Conservation (phyloP, 164 flowering plant species). For the Dillenia turbinata region DNA sequence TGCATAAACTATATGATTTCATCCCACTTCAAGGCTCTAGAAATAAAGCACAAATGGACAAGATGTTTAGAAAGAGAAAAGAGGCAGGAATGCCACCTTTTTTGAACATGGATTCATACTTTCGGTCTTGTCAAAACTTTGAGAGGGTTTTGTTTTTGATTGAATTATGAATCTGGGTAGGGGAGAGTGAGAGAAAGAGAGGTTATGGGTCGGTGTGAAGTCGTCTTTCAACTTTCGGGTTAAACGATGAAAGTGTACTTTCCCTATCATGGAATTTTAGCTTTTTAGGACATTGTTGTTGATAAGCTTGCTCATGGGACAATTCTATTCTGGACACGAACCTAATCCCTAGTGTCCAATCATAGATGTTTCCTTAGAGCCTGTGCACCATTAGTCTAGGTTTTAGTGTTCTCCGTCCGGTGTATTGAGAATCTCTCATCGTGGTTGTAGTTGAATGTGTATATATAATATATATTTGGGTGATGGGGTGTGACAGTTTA, state of each 20-base stretch:
- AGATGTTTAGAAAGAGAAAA: slow-evolving; percentile 6
- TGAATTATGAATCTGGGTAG: no score
- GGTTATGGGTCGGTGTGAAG: slow-evolving; percentile 9
- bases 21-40: slow-evolving; percentile 16
- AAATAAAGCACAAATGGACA: slow-evolving; percentile 14
- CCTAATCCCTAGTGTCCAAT: background rate
- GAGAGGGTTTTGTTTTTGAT: slow-evolving; percentile 3
- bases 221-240: slow-evolving; percentile 28
- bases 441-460: no score
- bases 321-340: background rate
- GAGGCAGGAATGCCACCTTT: slow-evolving; percentile 20
- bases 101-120: background rate
- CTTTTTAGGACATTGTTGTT: slow-evolving; percentile 2
- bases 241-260: slow-evolving; percentile 49
- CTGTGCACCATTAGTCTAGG: no score
- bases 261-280: slow-evolving; percentile 29
- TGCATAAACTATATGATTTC: slow-evolving; percentile 2
- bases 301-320: slow-evolving; percentile 7
- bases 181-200: slow-evolving; percentile 6
- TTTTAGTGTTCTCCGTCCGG: no score
- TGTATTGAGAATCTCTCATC: no score
- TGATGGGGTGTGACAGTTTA: no score
- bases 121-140: slow-evolving; percentile 31
- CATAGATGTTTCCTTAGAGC: no score
- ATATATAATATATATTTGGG: no score